These are phyloP conservation scores for Ramalina peruviana DNA, from an alignment of 495 filamentous ascomycete genomes.

Conservation along the genomic window DNA sequence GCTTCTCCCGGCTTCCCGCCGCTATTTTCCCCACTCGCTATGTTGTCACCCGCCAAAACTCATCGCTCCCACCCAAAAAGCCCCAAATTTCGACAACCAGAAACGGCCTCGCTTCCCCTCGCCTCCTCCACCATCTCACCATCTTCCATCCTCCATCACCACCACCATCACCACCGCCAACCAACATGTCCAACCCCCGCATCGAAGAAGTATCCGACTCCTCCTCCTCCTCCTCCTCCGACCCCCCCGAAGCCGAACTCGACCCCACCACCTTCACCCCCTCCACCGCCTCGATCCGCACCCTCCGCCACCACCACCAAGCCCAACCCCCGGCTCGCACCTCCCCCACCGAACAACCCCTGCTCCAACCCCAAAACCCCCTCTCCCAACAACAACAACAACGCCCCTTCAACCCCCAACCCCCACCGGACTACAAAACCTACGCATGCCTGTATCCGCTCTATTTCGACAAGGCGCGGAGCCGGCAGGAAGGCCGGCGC, in stretches of 20 bases:
- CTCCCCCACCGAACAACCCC: slow-evolving; percentile 11
- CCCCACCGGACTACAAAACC: slow-evolving; percentile 42
- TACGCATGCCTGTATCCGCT: slow-evolving; percentile 87
- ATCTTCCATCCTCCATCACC: too few species aligned
- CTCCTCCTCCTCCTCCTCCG: slow-evolving; percentile 48
- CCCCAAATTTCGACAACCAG: too few species aligned
- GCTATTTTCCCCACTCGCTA: too few species aligned
- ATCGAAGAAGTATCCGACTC: slow-evolving; percentile 83
- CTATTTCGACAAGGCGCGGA: slow-evolving; percentile 75
- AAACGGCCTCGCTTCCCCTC: too few species aligned
- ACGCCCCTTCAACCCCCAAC: slow-evolving; percentile 24
- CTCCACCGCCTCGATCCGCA: slow-evolving; percentile 19
- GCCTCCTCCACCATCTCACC: too few species aligned
- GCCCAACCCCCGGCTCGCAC: slow-evolving; percentile 18
- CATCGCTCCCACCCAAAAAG: too few species aligned
- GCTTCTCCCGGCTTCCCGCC: too few species aligned
- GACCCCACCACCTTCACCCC: slow-evolving; percentile 27
- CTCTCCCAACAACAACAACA: slow-evolving; percentile 3
- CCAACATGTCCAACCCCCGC: slow-evolving; percentile 63
- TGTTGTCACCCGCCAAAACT: too few species aligned
- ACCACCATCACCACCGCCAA: too few species aligned
- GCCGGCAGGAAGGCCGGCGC: slow-evolving; percentile 63
- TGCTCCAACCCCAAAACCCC: background rate
- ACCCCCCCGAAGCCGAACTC: slow-evolving; percentile 53
- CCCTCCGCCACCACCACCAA: slow-evolving; percentile 23